Base-by-base conservation (phyloP, 495 filamentous ascomycete genomes). In the Copromyces sp. region DNA sequence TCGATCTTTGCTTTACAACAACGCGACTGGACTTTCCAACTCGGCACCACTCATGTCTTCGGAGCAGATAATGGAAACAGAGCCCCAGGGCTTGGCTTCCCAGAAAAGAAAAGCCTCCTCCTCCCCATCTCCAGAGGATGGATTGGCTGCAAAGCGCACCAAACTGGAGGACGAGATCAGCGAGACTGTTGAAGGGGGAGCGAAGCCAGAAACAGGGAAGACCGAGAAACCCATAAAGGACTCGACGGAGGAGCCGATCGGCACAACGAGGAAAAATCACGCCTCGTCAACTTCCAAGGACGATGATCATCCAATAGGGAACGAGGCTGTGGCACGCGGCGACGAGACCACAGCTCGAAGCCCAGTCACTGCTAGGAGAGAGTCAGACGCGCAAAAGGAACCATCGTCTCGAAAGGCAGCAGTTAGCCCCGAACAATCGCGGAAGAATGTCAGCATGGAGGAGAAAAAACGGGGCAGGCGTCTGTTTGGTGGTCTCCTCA, bases 401-500 rank as follows among this genome's bases (percentile, higher is more conserved):
- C 14, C 38, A 9, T 16, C 20, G 32, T 35, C 70, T 44, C 59
- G 72, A 45, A 72, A 70, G 39, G 40, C 76, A 32, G 68, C 73
- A 39, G 68, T 20, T 42, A 38, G 69, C 16, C 37, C 53, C 12
- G 68, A 8, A 35, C 69, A 39, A 14, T n/a, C 40, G 42, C 82
- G 78, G 70, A 83, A 77, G 74, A 87, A 86, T 71, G 82, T 86
- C 39, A 85, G 83, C 40, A 82, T 88, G 71, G 93, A 97, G 74
- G 94, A 98, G 78, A 93, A 91, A 80, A 92, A 91, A 77, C 92
- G 95, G 14, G 94, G 93, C 59, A 91, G 93, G 84, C 87, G 95
- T 70, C 86, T 99, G 77, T 97, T 98, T 83, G 95, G 95, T 70
- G 93, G 90, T 69, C 82, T 97, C 76, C 84, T 97, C 75, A 93